Conservation (phyloP, 352 stramenopile genomes). For the Thalassiosira sp. region DNA sequence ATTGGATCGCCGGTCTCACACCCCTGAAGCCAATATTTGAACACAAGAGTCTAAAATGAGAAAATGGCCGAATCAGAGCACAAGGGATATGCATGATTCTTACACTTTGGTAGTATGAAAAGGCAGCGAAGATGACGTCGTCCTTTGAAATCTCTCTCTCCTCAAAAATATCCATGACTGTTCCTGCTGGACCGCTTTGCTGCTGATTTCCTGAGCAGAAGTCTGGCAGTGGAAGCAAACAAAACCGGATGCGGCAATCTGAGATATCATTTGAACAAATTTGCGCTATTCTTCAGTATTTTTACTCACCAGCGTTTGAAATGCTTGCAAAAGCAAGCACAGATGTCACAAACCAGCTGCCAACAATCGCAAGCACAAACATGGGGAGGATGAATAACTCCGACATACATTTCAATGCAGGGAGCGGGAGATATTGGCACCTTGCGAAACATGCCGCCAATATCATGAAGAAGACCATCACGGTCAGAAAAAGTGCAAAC, state of each 20-base stretch:
- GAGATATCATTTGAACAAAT: too few species aligned
- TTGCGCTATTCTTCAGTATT: too few species aligned
- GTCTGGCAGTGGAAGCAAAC: conserved; percentile 33
- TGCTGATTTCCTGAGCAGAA: conserved; percentile 37
- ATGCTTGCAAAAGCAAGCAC: conserved; percentile 29
- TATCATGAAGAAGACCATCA: conserved; percentile 46
- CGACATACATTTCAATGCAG: conserved; percentile 32
- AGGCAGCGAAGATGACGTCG: conserved; percentile 36
- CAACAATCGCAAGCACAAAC: conserved; percentile 35
- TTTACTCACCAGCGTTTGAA: conserved; percentile 37
- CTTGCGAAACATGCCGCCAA: conserved; percentile 20
- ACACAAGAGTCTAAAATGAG: background rate
- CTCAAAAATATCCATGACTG: conserved; percentile 32
- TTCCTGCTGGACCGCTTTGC: conserved; percentile 32
- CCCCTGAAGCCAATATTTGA: conserved; percentile 2
- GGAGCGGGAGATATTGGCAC: conserved; percentile 6
- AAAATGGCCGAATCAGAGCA: background rate
- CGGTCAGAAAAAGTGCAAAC: conserved; percentile 32
- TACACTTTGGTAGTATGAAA: conserved; percentile 50
- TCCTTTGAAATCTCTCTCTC: conserved; percentile 21
- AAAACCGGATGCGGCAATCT: too few species aligned
- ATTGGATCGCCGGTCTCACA: conserved; percentile 44
- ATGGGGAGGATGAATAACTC: conserved; percentile 34
- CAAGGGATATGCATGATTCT: conserved; percentile 3
- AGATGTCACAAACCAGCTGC: conserved; percentile 31